These are phyloP conservation scores for Solanum virginianum DNA, from an alignment of 257 asterid species.

Conservation along the genomic window DNA sequence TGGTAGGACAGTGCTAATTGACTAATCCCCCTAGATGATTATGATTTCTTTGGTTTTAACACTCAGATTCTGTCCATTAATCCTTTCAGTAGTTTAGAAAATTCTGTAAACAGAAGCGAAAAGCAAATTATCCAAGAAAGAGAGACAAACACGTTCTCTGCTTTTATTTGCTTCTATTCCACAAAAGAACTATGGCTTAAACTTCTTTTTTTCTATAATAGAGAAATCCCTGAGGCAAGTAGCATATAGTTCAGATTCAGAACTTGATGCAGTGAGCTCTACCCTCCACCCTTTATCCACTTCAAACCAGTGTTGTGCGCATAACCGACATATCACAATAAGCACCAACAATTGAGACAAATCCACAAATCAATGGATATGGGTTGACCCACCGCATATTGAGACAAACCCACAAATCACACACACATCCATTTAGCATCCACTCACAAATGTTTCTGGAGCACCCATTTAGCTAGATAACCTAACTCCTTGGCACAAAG, in stretches of 20 bases:
- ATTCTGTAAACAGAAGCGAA: not conserved
- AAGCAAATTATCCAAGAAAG: not conserved
- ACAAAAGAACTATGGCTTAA: not conserved
- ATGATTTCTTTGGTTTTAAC: not conserved
- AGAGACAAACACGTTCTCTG: not conserved
- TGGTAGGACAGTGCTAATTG: not conserved
- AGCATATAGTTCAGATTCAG: not conserved
- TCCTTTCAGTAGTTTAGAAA: not conserved
- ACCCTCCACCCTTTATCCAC: not conserved
- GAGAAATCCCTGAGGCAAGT: not conserved
- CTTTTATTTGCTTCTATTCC: not conserved
- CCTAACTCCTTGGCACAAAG: not conserved
- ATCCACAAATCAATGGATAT: not conserved
- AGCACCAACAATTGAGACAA: not conserved
- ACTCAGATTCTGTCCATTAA: not conserved
- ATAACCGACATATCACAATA: not conserved
- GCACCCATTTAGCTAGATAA: not conserved
- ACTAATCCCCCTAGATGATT: not conserved
- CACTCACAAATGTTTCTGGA: not conserved
- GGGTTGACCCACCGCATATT: not conserved
- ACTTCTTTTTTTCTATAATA: not conserved
- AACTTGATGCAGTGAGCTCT: not conserved
- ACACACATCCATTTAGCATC: not conserved
- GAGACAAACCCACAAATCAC: not conserved
- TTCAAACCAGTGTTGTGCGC: not conserved